phyloP scores from a whole-genome alignment of 2,329 filamentous ascomycete genomes.

The Aspergillus sojae region DNA sequence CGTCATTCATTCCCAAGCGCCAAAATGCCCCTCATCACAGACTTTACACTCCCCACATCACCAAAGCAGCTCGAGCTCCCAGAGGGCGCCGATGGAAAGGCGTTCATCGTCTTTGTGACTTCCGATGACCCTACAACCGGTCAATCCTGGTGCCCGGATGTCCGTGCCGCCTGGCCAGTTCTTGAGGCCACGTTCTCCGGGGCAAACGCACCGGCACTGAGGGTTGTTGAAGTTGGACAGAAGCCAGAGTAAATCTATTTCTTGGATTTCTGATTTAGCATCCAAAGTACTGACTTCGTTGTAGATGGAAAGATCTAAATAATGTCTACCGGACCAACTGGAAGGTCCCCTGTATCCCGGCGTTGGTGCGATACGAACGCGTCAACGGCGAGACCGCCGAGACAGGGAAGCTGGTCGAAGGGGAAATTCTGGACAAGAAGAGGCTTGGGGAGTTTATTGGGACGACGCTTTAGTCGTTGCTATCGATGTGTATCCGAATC shows the following conservation, averaged over 20 bases:
- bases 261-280: neutral
- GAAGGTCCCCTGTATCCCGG: conserved; percentile 38
- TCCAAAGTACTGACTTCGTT: neutral
- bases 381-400: conserved; percentile 33
- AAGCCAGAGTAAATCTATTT: conserved; percentile 33
- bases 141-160: conserved; percentile 46
- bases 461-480: neutral
- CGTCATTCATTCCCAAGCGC: neutral
- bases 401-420: conserved; percentile 36
- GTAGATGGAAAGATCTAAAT: conserved; percentile 38
- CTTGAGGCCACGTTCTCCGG: conserved; percentile 35
- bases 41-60: conserved; percentile 24
- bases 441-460: conserved; percentile 26
- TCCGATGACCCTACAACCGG: conserved; percentile 39
- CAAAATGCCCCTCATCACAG: conserved; percentile 33
- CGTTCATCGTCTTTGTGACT: conserved; percentile 43
- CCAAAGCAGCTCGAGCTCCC: conserved; percentile 31
- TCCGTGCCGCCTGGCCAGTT: conserved; percentile 39
- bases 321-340: conserved; percentile 41
- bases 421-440: conserved; percentile 33
- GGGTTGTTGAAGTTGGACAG: conserved; percentile 40
- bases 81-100: conserved; percentile 18
- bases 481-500: neutral
- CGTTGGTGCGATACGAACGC: conserved; percentile 37
- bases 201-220: conserved; percentile 26